These are phyloP conservation scores for Ploettnerulaceae sp. DNA, from an alignment of 2,329 filamentous ascomycete genomes.

Conservation along the genomic window DNA sequence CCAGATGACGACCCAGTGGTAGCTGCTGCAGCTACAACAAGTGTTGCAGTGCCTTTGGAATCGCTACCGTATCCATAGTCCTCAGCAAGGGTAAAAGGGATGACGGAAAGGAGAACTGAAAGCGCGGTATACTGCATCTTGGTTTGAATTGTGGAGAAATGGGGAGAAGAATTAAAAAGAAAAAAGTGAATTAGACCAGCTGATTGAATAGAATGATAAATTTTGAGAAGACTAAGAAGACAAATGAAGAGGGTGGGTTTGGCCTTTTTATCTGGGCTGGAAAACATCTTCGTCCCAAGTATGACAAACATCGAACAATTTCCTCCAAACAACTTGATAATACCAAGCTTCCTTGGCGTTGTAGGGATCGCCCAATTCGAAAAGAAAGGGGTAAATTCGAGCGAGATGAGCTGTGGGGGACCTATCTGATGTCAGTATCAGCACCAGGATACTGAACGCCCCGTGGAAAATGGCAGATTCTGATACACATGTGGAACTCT, in stretches of 20 bases:
- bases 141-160: background rate
- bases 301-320: constrained; percentile 1
- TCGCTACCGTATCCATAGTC: constrained; percentile 6
- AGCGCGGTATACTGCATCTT: constrained; percentile 29
- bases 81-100: constrained; percentile 24
- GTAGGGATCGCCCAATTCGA: background rate
- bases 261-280: background rate
- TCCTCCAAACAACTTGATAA: constrained; percentile 1
- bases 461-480: background rate
- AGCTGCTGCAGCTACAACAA: constrained; percentile 11
- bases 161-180: constrained; percentile 18
- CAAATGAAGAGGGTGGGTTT: background rate
- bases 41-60: constrained; percentile 16
- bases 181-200: constrained; percentile 4
- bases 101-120: constrained; percentile 18
- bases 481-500: constrained; percentile 5
- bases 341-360: constrained; percentile 8
- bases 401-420: background rate
- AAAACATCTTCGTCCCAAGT: background rate
- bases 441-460: background rate
- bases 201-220: background rate
- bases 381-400: background rate
- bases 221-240: constrained; percentile 3
- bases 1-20: constrained; percentile 20
- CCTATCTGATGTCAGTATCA: background rate